phyloP scores from a whole-genome alignment of 2,329 filamentous ascomycete genomes.

The Fusarium hainanense region DNA sequence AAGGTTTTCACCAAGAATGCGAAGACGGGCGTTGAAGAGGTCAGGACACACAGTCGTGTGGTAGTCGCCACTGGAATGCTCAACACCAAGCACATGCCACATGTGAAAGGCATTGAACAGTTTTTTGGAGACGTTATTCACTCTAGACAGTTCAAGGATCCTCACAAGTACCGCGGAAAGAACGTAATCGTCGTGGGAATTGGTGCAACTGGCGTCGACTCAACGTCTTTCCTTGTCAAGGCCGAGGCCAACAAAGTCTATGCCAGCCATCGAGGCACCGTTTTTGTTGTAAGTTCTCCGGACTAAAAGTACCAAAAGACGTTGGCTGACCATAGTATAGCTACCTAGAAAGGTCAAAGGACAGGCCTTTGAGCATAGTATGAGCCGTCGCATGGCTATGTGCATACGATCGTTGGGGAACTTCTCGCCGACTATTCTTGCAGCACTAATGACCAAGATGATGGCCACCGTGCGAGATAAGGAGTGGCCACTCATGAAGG shows the following conservation, averaged over 20 bases:
- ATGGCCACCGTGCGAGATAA: conserved; percentile 32
- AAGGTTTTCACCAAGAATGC: conserved; percentile 43
- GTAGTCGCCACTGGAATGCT: conserved; percentile 51
- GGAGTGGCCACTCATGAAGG: conserved; percentile 35
- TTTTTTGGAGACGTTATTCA: conserved; percentile 57
- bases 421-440: conserved; percentile 20
- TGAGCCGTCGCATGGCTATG: conserved; percentile 47
- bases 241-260: conserved; percentile 53
- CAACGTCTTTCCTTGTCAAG: conserved; percentile 48
- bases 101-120: conserved; percentile 52
- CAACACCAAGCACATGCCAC: conserved; percentile 50
- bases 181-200: conserved; percentile 60
- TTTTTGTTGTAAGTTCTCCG: conserved; percentile 40
- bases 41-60: conserved; percentile 51
- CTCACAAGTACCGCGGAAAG: conserved; percentile 52
- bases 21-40: conserved; percentile 33
- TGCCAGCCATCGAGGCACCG: conserved; percentile 54
- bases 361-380: conserved; percentile 49
- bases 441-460: conserved; percentile 33
- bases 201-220: conserved; percentile 51
- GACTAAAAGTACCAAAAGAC: no score
- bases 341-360: conserved; percentile 48
- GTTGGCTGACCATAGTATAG: conserved; percentile 18
- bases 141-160: conserved; percentile 51
- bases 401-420: conserved; percentile 28